Evolutionary conservation across 495 filamentous ascomycete genomes (phyloP).

Genomic region (Penicillium parvum): DNA sequence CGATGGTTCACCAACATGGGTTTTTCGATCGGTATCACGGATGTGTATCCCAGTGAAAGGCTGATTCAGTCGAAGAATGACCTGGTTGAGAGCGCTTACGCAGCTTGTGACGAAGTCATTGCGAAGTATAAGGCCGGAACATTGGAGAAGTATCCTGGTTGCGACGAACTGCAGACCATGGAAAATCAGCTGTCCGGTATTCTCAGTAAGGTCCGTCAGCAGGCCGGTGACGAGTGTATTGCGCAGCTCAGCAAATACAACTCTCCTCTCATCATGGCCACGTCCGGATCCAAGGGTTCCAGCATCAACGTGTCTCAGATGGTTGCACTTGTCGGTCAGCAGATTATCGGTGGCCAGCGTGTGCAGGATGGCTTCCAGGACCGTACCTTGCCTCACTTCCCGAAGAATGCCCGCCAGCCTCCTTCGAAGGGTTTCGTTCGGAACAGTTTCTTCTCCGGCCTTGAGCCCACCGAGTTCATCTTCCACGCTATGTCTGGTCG

Average conservation of each 20-base stretch:
- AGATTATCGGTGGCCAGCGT: conserved; percentile 92
- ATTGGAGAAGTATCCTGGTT: conserved; percentile 79
- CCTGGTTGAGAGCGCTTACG: conserved; percentile 75
- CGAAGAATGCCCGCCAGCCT: conserved; percentile 84
- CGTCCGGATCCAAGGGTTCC: conserved; percentile 91
- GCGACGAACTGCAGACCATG: conserved; percentile 84
- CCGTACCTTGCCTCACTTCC: conserved; percentile 89
- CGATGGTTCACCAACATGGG: conserved; percentile 84
- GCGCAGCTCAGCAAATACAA: conserved; percentile 85
- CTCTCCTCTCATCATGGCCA: conserved; percentile 93
- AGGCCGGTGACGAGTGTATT: conserved; percentile 89
- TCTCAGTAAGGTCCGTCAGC: conserved; percentile 82
- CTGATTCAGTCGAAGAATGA: conserved; percentile 66
- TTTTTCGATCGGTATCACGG: conserved; percentile 93
- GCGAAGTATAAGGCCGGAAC: conserved; percentile 69
- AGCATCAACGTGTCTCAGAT: conserved; percentile 99
- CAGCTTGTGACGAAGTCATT: conserved; percentile 80
- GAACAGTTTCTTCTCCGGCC: conserved; percentile 96
- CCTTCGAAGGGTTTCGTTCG: conserved; percentile 93
- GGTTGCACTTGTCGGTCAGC: conserved; percentile 95
- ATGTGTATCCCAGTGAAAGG: conserved; percentile 74
- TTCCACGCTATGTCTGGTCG: conserved; percentile 98
- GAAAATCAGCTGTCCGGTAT: conserved; percentile 89
- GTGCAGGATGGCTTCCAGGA: conserved; percentile 96
- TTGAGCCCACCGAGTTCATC: conserved; percentile 85